Evolutionary conservation across 352 stramenopile species (phyloP), one percentile per base, ranked within the genome.

Genomic region (Peronospora destructor): DNA sequence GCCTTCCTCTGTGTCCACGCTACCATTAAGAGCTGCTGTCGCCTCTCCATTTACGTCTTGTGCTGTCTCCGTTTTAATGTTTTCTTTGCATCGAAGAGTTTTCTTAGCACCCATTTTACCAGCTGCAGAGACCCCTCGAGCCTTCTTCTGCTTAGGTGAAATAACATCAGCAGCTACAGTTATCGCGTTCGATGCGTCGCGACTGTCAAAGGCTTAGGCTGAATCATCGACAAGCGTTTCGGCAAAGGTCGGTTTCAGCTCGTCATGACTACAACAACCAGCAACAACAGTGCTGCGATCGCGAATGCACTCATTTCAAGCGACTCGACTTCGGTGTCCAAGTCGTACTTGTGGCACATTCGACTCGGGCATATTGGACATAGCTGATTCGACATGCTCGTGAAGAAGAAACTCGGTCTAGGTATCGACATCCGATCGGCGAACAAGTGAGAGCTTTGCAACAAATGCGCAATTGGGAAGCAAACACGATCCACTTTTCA

Each of bases 51-150:
- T 38, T 6, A 13, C 45, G 34, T 34, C 33, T 36, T 53, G 28
- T 17, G 6, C 3, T 1, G 14, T 37, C 17, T 61, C 44, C 2
- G 19, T 35, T 14, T 49, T 53, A 17, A 66, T 64, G 46, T 69
- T 78, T 53, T 85, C 68, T 47, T 82, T 76, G 37, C 58, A 50
- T n/a, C 41, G 39, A 10, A 30, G 9, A 50, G 51, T 16, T 10
- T 28, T 45, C 19, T 32, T 51, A 13, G 35, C n/a, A 26, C 45
- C 45, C 1, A 9, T n/a, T 56, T 54, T 45, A 30, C 26, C 21
- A 8, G 34, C 34, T 30, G 26, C 12, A 37, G 40, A 54, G 26
- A 19, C 28, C 4, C 42, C 19, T 42, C 38, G 43, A 51, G 32
- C 21, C 45, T 71, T 68, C 34, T 56, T 65, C 40, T 47, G 46